Conservation (phyloP, 139 green algal genomes). For the Micractinium conductrix region DNA sequence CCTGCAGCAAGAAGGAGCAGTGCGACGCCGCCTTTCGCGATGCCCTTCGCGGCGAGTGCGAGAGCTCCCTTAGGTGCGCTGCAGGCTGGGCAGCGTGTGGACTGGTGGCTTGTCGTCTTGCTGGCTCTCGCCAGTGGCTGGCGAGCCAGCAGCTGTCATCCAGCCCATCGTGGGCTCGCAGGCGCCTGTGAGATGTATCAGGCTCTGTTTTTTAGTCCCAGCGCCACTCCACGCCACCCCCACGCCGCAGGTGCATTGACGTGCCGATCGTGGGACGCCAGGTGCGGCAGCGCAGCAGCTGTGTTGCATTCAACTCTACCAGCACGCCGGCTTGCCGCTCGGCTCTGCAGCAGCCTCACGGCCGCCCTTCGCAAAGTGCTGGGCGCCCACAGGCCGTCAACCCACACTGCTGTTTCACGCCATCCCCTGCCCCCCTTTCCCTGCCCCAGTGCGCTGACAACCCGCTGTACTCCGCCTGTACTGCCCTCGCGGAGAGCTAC, state of each 20-base stretch:
- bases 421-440: too few relatives aligned
- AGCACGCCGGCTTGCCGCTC: too few relatives aligned
- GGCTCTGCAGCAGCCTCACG: too few relatives aligned
- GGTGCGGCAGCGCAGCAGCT: too few relatives aligned
- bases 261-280: neutral
- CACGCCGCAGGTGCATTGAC: slow-evolving; percentile 4
- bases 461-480: neutral
- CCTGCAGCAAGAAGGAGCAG: neutral
- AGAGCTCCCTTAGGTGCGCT: neutral
- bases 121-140: too few relatives aligned
- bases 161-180: too few relatives aligned
- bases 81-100: neutral
- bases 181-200: too few relatives aligned
- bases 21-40: slow-evolving; percentile 34
- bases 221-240: neutral
- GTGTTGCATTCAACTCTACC: too few relatives aligned
- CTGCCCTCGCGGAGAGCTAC: neutral
- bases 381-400: too few relatives aligned
- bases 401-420: too few relatives aligned
- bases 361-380: too few relatives aligned
- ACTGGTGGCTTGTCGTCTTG: too few relatives aligned
- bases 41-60: slow-evolving; percentile 16
- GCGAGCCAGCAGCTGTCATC: neutral
- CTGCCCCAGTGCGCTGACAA: neutral
- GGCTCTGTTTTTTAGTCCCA: neutral